Conservation (phyloP, 441 rosid species). For the Euphorbia celastroides region DNA sequence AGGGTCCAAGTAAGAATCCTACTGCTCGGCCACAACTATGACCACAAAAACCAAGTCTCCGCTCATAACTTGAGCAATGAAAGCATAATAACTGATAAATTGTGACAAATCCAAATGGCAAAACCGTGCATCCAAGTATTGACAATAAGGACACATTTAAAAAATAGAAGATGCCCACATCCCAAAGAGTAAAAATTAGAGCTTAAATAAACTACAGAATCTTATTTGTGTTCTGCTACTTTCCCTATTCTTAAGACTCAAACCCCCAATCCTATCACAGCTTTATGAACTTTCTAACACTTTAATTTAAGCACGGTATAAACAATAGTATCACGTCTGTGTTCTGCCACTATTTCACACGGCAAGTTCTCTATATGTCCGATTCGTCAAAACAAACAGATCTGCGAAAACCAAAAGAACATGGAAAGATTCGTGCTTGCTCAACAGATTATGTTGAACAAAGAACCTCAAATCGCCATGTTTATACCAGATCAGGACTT, state of each 20-base stretch:
- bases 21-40: neutral
- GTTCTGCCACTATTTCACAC: neutral
- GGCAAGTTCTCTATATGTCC: neutral
- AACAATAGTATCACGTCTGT: neutral
- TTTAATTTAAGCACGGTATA: no score
- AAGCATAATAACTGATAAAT: neutral
- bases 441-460: neutral
- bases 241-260: neutral
- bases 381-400: neutral
- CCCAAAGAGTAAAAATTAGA: neutral
- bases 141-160: neutral
- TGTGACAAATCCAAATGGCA: neutral
- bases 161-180: neutral
- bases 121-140: neutral
- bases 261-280: neutral
- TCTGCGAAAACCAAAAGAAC: neutral
- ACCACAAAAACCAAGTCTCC: neutral
- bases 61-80: neutral
- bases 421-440: neutral
- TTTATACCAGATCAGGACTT: slow-evolving; percentile 12
- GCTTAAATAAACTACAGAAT: neutral
- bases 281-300: neutral
- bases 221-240: neutral
- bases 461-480: neutral
- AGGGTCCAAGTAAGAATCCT: neutral